phyloP scores from a whole-genome alignment of 1,139 yeast genomes.

The Suhomyces maxii region DNA sequence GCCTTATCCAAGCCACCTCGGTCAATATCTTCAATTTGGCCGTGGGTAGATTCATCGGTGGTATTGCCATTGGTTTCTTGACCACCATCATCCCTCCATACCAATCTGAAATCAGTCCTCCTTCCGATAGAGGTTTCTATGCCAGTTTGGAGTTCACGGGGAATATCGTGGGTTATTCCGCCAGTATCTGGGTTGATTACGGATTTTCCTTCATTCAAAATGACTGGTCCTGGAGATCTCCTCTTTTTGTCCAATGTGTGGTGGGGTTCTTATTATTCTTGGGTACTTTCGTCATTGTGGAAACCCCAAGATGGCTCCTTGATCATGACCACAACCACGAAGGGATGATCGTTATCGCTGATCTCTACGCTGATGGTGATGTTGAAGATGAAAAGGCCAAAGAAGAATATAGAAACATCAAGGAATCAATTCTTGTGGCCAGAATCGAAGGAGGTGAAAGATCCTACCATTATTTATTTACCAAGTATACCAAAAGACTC shows the following conservation, averaged over 20 bases:
- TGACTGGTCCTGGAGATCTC: slow-evolving; percentile 72
- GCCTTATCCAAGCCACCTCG: slow-evolving; percentile 66
- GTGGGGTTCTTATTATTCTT: slow-evolving; percentile 68
- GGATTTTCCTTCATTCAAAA: slow-evolving; percentile 61
- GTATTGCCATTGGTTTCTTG: slow-evolving; percentile 84
- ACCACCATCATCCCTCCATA: slow-evolving; percentile 96
- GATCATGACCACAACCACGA: slow-evolving; percentile 89
- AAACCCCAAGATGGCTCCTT: slow-evolving; percentile 86
- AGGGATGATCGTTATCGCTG: slow-evolving; percentile 58
- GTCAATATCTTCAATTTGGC: slow-evolving; percentile 52
- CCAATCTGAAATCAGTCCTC: slow-evolving; percentile 88
- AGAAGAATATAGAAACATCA: slow-evolving; percentile 36
- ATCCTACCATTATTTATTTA: slow-evolving; percentile 66
- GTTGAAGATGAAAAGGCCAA: slow-evolving; percentile 27
- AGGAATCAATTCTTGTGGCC: slow-evolving; percentile 52
- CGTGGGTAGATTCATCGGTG: slow-evolving; percentile 76
- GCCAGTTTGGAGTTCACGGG: slow-evolving; percentile 95
- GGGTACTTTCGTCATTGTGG: slow-evolving; percentile 79
- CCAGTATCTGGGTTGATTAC: slow-evolving; percentile 91
- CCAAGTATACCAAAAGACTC: slow-evolving; percentile 68
- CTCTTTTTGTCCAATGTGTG: slow-evolving; percentile 71
- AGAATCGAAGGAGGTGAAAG: slow-evolving; percentile 73
- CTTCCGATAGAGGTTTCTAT: slow-evolving; percentile 81
- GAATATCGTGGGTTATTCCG: slow-evolving; percentile 80
- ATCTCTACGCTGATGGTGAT: slow-evolving; percentile 48